phyloP scores from a whole-genome alignment of 2,329 filamentous ascomycete genomes.

The Daldinia sp. region DNA sequence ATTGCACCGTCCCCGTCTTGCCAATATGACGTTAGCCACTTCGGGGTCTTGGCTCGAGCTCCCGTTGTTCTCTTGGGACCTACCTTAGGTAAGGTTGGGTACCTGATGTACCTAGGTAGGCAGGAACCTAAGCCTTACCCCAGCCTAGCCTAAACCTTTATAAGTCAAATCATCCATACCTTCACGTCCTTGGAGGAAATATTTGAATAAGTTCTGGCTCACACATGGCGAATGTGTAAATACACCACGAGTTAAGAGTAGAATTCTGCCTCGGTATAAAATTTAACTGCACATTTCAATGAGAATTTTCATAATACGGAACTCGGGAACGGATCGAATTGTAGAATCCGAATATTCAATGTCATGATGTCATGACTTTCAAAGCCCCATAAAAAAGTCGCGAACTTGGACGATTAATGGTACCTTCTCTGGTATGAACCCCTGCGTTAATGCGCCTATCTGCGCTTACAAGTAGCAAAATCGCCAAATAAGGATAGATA shows the following conservation, averaged over 20 bases:
- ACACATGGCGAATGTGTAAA: neutral
- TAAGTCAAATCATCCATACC: neutral
- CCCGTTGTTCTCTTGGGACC: neutral
- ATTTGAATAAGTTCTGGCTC: neutral
- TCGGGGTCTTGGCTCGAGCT: conserved; percentile 5
- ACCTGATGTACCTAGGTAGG: too few relatives aligned
- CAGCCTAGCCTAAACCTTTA: neutral
- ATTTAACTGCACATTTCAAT: neutral
- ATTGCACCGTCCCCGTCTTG: conserved; percentile 7
- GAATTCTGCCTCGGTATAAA: neutral
- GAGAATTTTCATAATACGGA: neutral
- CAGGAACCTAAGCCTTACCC: too few relatives aligned
- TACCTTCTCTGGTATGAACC: conserved; percentile 20
- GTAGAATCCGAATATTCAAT: conserved; percentile 16
- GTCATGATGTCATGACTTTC: conserved; percentile 36
- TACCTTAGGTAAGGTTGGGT: too few relatives aligned
- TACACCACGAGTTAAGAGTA: neutral
- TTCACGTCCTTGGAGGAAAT: neutral
- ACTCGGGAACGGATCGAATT: conserved; percentile 15
- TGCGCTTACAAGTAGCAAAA: conserved; percentile 13
- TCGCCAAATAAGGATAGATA: conserved; percentile 34
- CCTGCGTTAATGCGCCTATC: conserved; percentile 24
- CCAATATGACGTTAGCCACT: conserved; percentile 30
- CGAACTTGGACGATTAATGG: conserved; percentile 20
- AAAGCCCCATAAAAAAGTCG: conserved; percentile 10